Evolutionary conservation across 805 yeast species (phyloP), one percentile per base, ranked within the genome.

Genomic region (Spathaspora sp.): DNA sequence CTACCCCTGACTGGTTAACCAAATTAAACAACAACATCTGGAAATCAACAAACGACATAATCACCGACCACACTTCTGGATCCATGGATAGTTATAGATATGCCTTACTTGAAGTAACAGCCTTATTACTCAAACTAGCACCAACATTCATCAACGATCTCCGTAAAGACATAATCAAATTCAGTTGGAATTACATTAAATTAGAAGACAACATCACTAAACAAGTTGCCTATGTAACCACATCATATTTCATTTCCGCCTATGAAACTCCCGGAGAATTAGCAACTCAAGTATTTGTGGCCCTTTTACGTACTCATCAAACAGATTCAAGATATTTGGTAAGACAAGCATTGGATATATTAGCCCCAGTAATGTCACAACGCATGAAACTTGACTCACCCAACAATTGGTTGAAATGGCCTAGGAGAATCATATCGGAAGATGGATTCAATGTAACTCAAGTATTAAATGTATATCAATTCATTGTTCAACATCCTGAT

Each of bases 151-250:
- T 89, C 23, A 70, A 79, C 7, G 86, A 82, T 14, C 77, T 80
- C 57, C 77, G 88, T 43, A 93, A 90, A 62, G 96, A 91, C 59
- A 82, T 94, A 43, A 89, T 94, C 66, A 90, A 89, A 65, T 94
- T 91, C 70, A 87, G 91, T 59, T 94, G 99, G 99, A 88, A 89
- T 58, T 88, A 85, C 60, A 86, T 94, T 62, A 89, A 89, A 58
- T 72, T 92, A 31, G 97, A 92, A 55, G 99, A 94, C 63, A 80
- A 85, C 48, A 80, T 91, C 48, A 82, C 96, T 23, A 94, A 94
- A 63, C 96, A 92, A 59, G 89, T 94, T 3, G 97, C 98, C 0
- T 92, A 93, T 64, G 89, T 91, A 31, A 83, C 92, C 0, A 91
- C 96, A 1, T 81, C 96, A 0, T 83, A 83, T 63, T 94, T 93